Conservation (phyloP, 2,329 filamentous ascomycete species). For the Zopfia rhizophila region DNA sequence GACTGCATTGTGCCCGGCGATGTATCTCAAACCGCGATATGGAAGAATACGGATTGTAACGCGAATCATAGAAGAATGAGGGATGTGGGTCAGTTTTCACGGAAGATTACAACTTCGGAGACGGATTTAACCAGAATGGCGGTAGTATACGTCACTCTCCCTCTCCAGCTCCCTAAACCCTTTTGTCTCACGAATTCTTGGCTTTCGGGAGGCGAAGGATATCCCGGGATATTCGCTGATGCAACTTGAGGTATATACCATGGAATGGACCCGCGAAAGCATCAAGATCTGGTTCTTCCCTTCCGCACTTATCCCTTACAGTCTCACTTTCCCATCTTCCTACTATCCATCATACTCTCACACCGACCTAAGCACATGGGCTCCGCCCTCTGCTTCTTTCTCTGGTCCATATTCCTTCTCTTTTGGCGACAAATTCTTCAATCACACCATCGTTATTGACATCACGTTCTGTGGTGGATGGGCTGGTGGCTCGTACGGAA, state of each 20-base stretch:
- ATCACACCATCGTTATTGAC: slow-evolving; percentile 80
- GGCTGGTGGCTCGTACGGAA: slow-evolving; percentile 33
- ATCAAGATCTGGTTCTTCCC: slow-evolving; percentile 86
- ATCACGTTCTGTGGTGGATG: slow-evolving; percentile 74
- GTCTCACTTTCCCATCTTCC: slow-evolving; percentile 27
- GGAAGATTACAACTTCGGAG: slow-evolving; percentile 35
- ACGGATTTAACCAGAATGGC: slow-evolving; percentile 40
- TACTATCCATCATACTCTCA: slow-evolving; percentile 2
- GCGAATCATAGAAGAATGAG: slow-evolving; percentile 43
- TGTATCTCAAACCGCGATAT: slow-evolving; percentile 55
- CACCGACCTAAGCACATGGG: slow-evolving; percentile 73
- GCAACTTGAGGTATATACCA: slow-evolving; percentile 49
- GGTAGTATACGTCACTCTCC: slow-evolving; percentile 40
- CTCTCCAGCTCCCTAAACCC: not conserved
- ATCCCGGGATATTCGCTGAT: not conserved
- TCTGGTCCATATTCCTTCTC: slow-evolving; percentile 48
- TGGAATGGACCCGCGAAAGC: slow-evolving; percentile 70
- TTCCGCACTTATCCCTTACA: slow-evolving; percentile 66
- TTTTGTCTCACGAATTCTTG: not conserved
- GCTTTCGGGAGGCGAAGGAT: not conserved
- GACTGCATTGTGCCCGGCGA: slow-evolving; percentile 49
- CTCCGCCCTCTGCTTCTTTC: slow-evolving; percentile 73
- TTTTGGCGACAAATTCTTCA: slow-evolving; percentile 65
- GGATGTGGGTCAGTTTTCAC: slow-evolving; percentile 30
- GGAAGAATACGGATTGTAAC: slow-evolving; percentile 59